Percentiles rank a stretch among this genome's conserved stretches.
Evolutionary conservation across 2,329 filamentous ascomycete genomes (phyloP).

Genomic region (Balansia obtecta): DNA sequence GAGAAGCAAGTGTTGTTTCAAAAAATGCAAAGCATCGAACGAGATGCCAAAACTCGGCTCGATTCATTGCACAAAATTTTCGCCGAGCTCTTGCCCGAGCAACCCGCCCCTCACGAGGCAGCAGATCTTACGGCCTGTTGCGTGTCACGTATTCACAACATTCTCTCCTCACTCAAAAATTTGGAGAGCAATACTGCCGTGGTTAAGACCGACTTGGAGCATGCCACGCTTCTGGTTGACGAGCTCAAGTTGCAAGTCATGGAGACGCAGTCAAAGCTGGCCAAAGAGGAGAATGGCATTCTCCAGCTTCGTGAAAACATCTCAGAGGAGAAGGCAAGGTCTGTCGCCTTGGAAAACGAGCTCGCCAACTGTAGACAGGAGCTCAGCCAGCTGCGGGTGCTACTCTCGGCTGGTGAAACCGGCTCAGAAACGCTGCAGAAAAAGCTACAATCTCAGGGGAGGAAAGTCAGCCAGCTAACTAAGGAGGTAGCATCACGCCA

Average conservation of each 20-base stretch:
- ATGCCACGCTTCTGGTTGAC: conserved; percentile 39
- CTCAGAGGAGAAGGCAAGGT: conserved; percentile 40
- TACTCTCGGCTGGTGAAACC: conserved; percentile 71
- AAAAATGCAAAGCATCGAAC: conserved; percentile 37
- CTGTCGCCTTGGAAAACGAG: conserved; percentile 41
- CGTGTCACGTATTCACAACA: conserved; percentile 41
- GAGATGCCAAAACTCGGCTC: conserved; percentile 37
- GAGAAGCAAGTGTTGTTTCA: conserved; percentile 38
- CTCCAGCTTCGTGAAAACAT: conserved; percentile 42
- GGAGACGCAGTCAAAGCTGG: conserved; percentile 37
- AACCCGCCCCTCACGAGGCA: conserved; percentile 41
- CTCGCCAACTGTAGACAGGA: conserved; percentile 55
- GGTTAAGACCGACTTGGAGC: conserved; percentile 51
- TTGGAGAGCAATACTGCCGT: conserved; percentile 47
- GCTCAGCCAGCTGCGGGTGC: conserved; percentile 53
- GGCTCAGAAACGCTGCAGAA: conserved; percentile 69
- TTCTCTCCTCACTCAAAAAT: conserved; percentile 46
- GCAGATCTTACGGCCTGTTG: conserved; percentile 48
- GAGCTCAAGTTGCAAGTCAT: conserved; percentile 47
- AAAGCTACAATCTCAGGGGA: conserved; percentile 64
- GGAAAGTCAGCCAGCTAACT: conserved; percentile 51
- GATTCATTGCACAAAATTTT: conserved; percentile 47
- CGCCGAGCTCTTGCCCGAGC: conserved; percentile 41
- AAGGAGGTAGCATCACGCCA: conserved; percentile 64
- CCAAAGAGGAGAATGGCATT: conserved; percentile 36